These are phyloP conservation scores for Suhomyces yuchorum DNA, from an alignment of 1,139 yeast genomes.

Conservation along the genomic window DNA sequence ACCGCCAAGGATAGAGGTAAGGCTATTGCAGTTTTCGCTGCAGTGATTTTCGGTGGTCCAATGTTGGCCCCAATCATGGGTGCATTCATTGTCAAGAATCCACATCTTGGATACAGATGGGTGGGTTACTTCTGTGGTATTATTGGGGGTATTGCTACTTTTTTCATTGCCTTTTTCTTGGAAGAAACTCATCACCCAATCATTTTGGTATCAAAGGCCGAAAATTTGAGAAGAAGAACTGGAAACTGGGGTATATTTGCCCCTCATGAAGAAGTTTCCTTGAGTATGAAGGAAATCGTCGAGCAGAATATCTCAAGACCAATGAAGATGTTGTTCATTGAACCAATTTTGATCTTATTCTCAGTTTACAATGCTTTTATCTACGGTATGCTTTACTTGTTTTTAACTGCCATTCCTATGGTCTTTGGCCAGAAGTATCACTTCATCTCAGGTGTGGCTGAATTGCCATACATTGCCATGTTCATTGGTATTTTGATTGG, in stretches of 20 bases:
- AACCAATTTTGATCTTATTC: constrained; percentile 70
- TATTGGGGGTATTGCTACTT: constrained; percentile 39
- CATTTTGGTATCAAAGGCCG: constrained; percentile 63
- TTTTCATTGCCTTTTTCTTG: constrained; percentile 32
- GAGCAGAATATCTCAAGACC: constrained; percentile 76
- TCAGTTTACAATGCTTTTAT: constrained; percentile 80
- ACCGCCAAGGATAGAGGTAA: constrained; percentile 65
- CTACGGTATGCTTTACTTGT: constrained; percentile 77
- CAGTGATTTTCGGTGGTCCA: constrained; percentile 76
- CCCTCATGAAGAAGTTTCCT: constrained; percentile 71
- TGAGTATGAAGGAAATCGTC: constrained; percentile 63
- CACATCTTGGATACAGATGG: constrained; percentile 58
- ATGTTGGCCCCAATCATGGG: constrained; percentile 67
- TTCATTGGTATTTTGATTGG: constrained; percentile 63
- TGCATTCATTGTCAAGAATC: constrained; percentile 24
- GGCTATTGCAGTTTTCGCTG: constrained; percentile 64
- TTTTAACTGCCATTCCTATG: constrained; percentile 78
- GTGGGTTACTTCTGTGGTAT: constrained; percentile 56
- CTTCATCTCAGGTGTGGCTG: constrained; percentile 55
- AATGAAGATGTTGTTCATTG: constrained; percentile 62
- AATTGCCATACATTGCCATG: constrained; percentile 63
- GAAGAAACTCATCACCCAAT: constrained; percentile 55
- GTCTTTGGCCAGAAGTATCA: constrained; percentile 65
- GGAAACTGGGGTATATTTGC: constrained; percentile 82
- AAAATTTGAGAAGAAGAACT: constrained; percentile 54